Evolutionary conservation across 106 monocot genomes (phyloP).

Genomic region (Allium fistulosum): DNA sequence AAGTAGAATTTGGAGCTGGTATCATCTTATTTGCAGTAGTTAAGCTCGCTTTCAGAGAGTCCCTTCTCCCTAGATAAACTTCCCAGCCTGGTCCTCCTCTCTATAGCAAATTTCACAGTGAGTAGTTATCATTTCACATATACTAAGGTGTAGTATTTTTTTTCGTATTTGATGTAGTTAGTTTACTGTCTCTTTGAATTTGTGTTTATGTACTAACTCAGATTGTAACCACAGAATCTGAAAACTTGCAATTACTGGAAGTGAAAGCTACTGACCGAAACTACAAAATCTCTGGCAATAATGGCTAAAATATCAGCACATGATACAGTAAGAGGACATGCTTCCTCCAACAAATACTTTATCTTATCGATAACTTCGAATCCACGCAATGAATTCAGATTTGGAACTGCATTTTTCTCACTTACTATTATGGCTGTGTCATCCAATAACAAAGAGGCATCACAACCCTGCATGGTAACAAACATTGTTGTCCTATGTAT

Average conservation of each 20-base stretch:
- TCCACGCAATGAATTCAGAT: conserved; percentile 39
- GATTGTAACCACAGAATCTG: too few species aligned
- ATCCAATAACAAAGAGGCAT: conserved; percentile 45
- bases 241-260: too few species aligned
- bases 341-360: conserved; percentile 37
- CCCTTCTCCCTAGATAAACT: conserved; percentile 55
- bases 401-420: conserved; percentile 39
- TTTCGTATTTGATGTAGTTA: too few species aligned
- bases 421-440: conserved; percentile 15
- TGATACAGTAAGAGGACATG: conserved; percentile 46
- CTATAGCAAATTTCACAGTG: neutral
- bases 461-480: conserved; percentile 33
- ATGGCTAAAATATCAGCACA: conserved; percentile 51
- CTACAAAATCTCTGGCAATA: conserved; percentile 30
- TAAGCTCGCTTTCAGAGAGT: conserved; percentile 58
- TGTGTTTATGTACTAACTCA: too few species aligned
- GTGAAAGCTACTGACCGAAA: neutral
- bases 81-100: conserved; percentile 41
- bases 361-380: conserved; percentile 43
- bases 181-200: too few species aligned
- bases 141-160: too few species aligned
- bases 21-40: conserved; percentile 44
- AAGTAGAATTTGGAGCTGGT: conserved; percentile 70
- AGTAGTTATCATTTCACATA: too few species aligned
- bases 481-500: too few species aligned